These are phyloP conservation scores for Balakata baccata DNA, from an alignment of 345 rosid species.

Conservation along the genomic window DNA sequence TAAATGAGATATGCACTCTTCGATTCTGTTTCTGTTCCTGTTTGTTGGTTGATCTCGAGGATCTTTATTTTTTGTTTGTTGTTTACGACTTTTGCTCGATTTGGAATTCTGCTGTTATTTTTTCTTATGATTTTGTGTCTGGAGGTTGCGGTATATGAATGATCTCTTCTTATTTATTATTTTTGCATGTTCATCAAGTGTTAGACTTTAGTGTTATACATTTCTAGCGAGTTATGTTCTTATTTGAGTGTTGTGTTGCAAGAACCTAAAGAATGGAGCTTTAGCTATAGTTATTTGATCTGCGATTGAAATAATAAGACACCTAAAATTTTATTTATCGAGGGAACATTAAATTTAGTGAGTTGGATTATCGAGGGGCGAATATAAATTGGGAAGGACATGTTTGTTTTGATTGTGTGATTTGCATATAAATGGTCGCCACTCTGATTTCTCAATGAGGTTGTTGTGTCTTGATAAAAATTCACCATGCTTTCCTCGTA, in stretches of 20 bases:
- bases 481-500: not conserved
- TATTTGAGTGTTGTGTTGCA: not conserved
- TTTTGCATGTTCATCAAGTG: not conserved
- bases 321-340: not conserved
- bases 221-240: not conserved
- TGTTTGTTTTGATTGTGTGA: not conserved
- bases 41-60: not conserved
- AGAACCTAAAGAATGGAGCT: not conserved
- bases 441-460: too few relatives aligned
- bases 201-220: not conserved
- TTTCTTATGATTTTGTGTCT: not conserved
- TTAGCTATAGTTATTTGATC: slow-evolving; percentile 1
- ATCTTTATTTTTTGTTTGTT: not conserved
- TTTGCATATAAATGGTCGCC: not conserved
- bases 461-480: too few relatives aligned
- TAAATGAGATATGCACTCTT: slow-evolving; percentile 15
- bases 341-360: not conserved
- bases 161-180: not conserved
- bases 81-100: not conserved
- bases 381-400: not conserved
- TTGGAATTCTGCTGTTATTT: not conserved
- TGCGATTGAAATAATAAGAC: not conserved
- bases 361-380: too few relatives aligned
- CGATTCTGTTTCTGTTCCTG: not conserved
- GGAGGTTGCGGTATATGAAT: not conserved